Conservation (phyloP, 2,329 filamentous ascomycete species). For the Kalmusia sp. region DNA sequence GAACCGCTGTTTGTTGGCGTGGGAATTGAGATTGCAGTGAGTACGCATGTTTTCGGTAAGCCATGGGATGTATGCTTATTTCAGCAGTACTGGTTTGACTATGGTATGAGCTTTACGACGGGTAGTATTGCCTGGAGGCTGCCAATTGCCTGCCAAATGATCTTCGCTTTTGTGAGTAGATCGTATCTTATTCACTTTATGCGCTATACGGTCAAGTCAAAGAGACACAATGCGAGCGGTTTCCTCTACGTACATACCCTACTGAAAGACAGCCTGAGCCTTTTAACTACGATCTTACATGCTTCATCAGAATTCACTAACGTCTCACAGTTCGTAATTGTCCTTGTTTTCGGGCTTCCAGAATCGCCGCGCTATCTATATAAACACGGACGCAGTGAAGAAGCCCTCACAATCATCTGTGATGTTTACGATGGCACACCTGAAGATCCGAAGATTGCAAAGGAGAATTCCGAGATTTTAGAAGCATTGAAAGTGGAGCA, state of each 20-base stretch:
- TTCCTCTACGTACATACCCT: no score
- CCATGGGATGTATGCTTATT: not conserved
- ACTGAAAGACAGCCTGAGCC: no score
- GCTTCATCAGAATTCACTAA: no score
- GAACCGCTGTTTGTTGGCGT: conserved; percentile 59
- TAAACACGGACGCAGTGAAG: conserved; percentile 48
- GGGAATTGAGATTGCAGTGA: conserved; percentile 58
- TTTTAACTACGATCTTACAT: no score
- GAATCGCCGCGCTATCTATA: conserved; percentile 37
- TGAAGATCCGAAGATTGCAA: conserved; percentile 62
- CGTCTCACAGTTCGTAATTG: conserved; percentile 48
- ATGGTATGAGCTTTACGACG: conserved; percentile 4
- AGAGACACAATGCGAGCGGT: no score
- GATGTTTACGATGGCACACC: conserved; percentile 54
- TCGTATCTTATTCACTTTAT: not conserved
- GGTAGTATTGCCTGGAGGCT: conserved; percentile 52
- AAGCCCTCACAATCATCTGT: conserved; percentile 58
- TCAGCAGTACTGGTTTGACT: conserved; percentile 5
- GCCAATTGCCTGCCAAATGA: conserved; percentile 55
- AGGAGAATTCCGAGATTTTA: conserved; percentile 54
- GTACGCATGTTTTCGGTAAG: conserved; percentile 27
- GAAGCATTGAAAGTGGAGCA: conserved; percentile 45
- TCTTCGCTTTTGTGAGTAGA: conserved; percentile 48
- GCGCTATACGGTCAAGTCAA: no score
- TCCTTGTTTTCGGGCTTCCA: conserved; percentile 48